Evolutionary conservation across 108 stramenopile species (phyloP), one percentile per base, ranked within the genome.

Genomic region (Pelagomonas calceolata): DNA sequence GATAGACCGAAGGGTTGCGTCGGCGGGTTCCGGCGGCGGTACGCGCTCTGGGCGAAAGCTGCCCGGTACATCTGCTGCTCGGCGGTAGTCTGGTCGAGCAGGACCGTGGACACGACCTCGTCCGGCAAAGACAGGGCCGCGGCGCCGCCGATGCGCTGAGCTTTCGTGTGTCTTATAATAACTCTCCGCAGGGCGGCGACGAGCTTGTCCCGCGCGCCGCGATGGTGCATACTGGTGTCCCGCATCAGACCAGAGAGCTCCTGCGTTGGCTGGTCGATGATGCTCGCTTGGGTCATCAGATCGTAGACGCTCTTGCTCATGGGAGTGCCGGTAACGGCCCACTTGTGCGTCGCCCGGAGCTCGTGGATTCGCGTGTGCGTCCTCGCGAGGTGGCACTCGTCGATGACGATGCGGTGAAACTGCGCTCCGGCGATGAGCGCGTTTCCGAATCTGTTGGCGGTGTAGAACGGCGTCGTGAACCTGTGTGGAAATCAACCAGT

Each of bases 101-200:
- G 21, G 7, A 26, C 51, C 51, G 51, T 26, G 21, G 51, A 4
- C 51, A 26, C 51, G 51, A 60, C 3, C 51, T 60, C 21, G 51
- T 60, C 51, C 21, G 51, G 51, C 51, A 60, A 26, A 17, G 51
- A 17, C 7, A 60, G 51, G 0, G 51, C 51, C 21, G 29, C 68
- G 37, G 68, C 30, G 21, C 35, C 68, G 30, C 37, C 21, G 36
- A 68, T 14, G 15, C 36, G 30, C 37, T 36, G 36, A 18, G 35
- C 16, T n/a, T 68, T 68, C 30, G 68, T 68, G 68, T 68, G 68
- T 14, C 68, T 36, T 1, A 43, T 68, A 21, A 68, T 36, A n/a
- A 7, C 7, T 1, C 0, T 1, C 21, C 29, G 4, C 26, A 68
- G 68, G 17, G 12, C 68, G 26, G 12, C 36, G 68, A 39, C 51